These are phyloP conservation scores for Globisporangium mamillatum DNA, from an alignment of 352 stramenopile genomes.

Conservation along the genomic window DNA sequence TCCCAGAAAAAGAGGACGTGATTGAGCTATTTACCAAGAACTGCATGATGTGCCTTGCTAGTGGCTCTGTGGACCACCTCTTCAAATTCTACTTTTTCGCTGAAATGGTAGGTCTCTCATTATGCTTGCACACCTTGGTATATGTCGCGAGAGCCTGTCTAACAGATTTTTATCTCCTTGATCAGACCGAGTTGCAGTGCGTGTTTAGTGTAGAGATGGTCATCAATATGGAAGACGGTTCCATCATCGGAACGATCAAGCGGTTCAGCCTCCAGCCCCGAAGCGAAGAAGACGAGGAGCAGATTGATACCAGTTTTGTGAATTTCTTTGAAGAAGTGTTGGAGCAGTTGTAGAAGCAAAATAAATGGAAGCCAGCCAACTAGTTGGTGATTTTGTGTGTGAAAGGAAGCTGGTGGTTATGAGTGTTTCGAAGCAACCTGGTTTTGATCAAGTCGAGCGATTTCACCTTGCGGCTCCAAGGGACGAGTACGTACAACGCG, in stretches of 20 bases:
- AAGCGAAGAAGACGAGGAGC: constrained; percentile 62
- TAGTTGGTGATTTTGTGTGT: constrained; percentile 7
- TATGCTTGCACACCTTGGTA: background rate
- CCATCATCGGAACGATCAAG: constrained; percentile 66
- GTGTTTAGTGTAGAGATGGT: constrained; percentile 83
- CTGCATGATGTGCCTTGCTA: constrained; percentile 76
- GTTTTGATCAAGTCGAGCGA: background rate
- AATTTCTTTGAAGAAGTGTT: constrained; percentile 79
- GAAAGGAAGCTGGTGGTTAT: background rate
- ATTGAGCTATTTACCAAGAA: constrained; percentile 72
- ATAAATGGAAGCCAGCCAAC: constrained; percentile 7
- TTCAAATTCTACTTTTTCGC: constrained; percentile 90
- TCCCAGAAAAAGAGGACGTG: constrained; percentile 72
- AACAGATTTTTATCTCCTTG: background rate
- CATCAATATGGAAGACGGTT: constrained; percentile 53
- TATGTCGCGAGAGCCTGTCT: background rate
- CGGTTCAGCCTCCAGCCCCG: constrained; percentile 59
- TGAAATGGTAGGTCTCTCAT: constrained; percentile 58
- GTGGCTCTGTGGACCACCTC: constrained; percentile 58
- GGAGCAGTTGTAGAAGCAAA: constrained; percentile 51
- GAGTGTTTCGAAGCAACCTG: background rate
- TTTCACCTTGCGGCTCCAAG: background rate
- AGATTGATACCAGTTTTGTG: constrained; percentile 85
- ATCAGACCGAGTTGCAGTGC: constrained; percentile 62
- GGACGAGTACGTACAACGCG: background rate